These are phyloP conservation scores for Phenoliferia sp. DNA, from an alignment of 1,284 basidiomycete genomes.

Conservation along the genomic window DNA sequence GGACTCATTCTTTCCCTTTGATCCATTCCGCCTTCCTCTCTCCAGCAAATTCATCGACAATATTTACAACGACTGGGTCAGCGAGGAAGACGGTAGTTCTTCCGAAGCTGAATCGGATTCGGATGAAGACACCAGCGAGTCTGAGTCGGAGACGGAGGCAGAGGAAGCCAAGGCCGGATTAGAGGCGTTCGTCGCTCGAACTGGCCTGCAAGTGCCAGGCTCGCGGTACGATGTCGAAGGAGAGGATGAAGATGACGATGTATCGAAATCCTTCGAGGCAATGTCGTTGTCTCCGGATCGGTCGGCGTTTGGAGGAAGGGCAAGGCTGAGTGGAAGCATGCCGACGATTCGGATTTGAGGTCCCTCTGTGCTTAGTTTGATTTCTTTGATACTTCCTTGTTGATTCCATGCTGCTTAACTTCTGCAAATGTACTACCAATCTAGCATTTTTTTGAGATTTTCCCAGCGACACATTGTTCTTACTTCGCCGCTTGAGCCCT, in stretches of 20 bases:
- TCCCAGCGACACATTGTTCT: too few species aligned
- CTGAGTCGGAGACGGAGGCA: conserved; percentile 12
- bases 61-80: conserved; percentile 52
- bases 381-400: neutral
- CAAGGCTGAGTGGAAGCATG: neutral
- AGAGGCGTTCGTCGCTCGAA: neutral
- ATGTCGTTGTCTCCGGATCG: conserved; percentile 17
- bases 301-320: conserved; percentile 6
- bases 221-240: neutral
- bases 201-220: conserved; percentile 25
- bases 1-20: conserved; percentile 96
- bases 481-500: too few species aligned
- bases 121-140: conserved; percentile 37
- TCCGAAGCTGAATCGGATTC: conserved; percentile 35
- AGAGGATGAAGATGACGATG: conserved; percentile 30
- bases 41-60: conserved; percentile 48
- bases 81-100: conserved; percentile 47
- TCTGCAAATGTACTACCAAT: neutral
- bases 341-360: neutral
- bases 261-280: conserved; percentile 26
- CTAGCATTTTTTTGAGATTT: too few species aligned
- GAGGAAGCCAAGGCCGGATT: too few species aligned
- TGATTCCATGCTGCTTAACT: neutral
- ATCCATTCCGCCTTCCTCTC: conserved; percentile 83
- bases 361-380: neutral